Evolutionary conservation across 345 rosid genomes (phyloP).

Genomic region (Noccaea caerulescens): DNA sequence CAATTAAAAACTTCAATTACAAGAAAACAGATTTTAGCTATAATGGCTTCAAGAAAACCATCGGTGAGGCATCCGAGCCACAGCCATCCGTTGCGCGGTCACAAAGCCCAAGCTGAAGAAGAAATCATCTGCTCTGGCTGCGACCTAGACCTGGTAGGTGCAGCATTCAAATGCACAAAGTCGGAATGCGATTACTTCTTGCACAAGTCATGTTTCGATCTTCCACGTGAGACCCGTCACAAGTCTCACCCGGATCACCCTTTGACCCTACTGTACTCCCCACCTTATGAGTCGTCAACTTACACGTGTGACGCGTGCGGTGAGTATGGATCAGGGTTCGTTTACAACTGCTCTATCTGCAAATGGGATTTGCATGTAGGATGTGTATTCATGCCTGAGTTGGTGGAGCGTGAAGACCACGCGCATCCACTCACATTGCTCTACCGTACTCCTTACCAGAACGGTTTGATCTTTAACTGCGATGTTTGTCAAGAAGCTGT

Average conservation of each 20-base stretch:
- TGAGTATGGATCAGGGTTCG: slow-evolving; percentile 40
- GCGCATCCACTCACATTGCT: slow-evolving; percentile 28
- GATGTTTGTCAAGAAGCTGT: slow-evolving; percentile 32
- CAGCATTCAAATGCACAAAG: slow-evolving; percentile 43
- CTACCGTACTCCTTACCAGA: slow-evolving; percentile 32
- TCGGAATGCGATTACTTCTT: slow-evolving; percentile 43
- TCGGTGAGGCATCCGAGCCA: slow-evolving; percentile 43
- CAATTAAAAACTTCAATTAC: background rate
- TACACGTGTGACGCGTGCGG: slow-evolving; percentile 32
- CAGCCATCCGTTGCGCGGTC: slow-evolving; percentile 39
- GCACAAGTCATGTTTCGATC: slow-evolving; percentile 46
- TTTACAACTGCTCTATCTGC: slow-evolving; percentile 35
- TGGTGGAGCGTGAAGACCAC: slow-evolving; percentile 41
- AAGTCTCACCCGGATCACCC: slow-evolving; percentile 43
- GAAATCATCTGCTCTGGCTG: slow-evolving; percentile 43
- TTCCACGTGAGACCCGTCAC: slow-evolving; percentile 35
- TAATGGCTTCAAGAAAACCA: slow-evolving; percentile 41
- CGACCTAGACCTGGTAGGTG: slow-evolving; percentile 37
- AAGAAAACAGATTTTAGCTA: background rate
- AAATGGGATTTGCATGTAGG: slow-evolving; percentile 38
- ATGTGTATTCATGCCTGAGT: slow-evolving; percentile 32
- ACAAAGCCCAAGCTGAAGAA: slow-evolving; percentile 41
- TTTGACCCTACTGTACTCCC: slow-evolving; percentile 31
- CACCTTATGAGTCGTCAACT: slow-evolving; percentile 36
- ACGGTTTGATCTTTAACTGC: slow-evolving; percentile 21